These are phyloP conservation scores for Sesbania bispinosa DNA, from an alignment of 306 rosid genomes.

Conservation along the genomic window DNA sequence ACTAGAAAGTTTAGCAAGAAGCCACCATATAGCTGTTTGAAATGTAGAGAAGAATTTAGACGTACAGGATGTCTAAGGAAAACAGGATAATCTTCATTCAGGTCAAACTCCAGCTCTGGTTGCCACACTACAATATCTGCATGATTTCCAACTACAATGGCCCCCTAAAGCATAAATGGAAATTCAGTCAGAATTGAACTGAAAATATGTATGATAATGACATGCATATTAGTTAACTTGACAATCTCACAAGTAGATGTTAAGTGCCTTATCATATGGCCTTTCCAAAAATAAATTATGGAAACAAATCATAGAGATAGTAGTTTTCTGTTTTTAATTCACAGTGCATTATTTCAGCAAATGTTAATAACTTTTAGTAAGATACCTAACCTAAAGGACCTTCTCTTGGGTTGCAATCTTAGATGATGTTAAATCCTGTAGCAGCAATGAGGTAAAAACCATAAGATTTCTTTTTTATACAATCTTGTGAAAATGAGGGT, in stretches of 20 bases:
- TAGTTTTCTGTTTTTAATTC: neutral
- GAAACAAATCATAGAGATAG: neutral
- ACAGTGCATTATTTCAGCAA: neutral
- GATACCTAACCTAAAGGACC: neutral
- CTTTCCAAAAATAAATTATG: neutral
- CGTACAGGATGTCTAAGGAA: constrained; percentile 72
- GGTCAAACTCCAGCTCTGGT: constrained; percentile 76
- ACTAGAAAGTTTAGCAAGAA: neutral
- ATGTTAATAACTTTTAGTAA: neutral
- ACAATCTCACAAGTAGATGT: neutral
- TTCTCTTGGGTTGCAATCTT: neutral
- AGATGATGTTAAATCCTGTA: neutral
- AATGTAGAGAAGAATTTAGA: constrained; percentile 3
- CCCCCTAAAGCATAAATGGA: constrained; percentile 52
- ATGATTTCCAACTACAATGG: constrained; percentile 67
- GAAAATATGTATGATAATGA: neutral
- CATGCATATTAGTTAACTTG: neutral
- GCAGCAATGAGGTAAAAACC: neutral
- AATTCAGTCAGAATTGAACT: constrained; percentile 7
- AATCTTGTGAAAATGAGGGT: neutral
- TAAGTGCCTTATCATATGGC: neutral
- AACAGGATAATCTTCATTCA: constrained; percentile 51
- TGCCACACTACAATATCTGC: constrained; percentile 93
- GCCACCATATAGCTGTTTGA: constrained; percentile 8
- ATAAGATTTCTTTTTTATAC: neutral